A percentile compares a stretch with the other conserved stretches of the same genome.
Conservation (phyloP, 495 filamentous ascomycete genomes). For the Alectoria sarmentosa region DNA sequence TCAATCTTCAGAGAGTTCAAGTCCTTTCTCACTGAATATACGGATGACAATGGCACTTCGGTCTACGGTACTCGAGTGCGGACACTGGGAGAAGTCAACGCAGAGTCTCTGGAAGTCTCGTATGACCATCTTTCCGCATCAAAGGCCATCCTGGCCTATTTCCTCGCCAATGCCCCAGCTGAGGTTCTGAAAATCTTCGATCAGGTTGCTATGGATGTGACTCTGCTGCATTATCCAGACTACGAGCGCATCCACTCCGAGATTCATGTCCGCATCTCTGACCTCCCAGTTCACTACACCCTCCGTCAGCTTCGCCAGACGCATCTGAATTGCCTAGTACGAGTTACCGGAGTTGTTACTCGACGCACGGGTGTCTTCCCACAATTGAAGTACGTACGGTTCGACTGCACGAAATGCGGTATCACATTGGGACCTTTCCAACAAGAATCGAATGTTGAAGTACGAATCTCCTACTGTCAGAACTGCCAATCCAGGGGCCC, state of each 20-base stretch:
- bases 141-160: conserved; percentile 96
- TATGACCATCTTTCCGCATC: conserved; percentile 83
- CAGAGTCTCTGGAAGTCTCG: conserved; percentile 91
- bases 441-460: conserved; percentile 91
- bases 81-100: conserved; percentile 92
- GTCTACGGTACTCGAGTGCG: conserved; percentile 92
- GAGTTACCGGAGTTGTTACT: conserved; percentile 92
- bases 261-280: conserved; percentile 95
- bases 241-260: conserved; percentile 97
- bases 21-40: conserved; percentile 93
- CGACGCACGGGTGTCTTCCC: conserved; percentile 96
- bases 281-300: conserved; percentile 92
- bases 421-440: conserved; percentile 91
- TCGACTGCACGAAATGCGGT: conserved; percentile 91
- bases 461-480: conserved; percentile 94
- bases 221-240: conserved; percentile 90
- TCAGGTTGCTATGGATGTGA: conserved; percentile 92
- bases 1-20: conserved; percentile 96
- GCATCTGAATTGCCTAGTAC: conserved; percentile 93
- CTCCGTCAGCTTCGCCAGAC: conserved; percentile 93
- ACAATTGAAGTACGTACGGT: conserved; percentile 96
- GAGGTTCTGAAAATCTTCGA: conserved; percentile 96
- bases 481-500: conserved; percentile 95
- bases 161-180: conserved; percentile 89
- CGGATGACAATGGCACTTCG: conserved; percentile 74